phyloP scores from a whole-genome alignment of 2,329 filamentous ascomycete species.

The Aspergillus sp. region DNA sequence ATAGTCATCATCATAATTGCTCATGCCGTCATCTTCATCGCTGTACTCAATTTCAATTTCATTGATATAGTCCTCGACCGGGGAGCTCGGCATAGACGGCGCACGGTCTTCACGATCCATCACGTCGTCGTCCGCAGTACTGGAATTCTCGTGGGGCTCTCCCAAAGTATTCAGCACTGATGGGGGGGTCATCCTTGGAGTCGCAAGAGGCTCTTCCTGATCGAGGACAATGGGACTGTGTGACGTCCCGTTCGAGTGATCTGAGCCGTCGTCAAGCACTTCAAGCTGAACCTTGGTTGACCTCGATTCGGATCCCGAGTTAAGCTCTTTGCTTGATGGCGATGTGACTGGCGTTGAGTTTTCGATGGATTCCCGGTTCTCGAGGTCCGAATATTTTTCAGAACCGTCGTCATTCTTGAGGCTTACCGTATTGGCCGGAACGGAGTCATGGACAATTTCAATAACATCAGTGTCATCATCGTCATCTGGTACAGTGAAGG shows the following conservation, averaged over 20 bases:
- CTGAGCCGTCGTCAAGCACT: background rate
- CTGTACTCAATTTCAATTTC: background rate
- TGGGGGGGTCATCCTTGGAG: conserved; percentile 17
- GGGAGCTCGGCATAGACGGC: background rate
- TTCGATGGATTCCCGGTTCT: conserved; percentile 13
- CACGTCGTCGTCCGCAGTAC: background rate
- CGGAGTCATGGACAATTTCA: conserved; percentile 1
- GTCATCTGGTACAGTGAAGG: conserved; percentile 35
- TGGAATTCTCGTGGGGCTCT: background rate
- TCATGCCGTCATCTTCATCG: conserved; percentile 4
- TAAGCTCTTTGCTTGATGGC: conserved; percentile 9
- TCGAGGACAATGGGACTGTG: conserved; percentile 12
- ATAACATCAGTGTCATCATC: conserved; percentile 30
- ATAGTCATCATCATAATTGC: conserved; percentile 6
- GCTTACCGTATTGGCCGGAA: background rate
- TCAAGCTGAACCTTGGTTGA: background rate
- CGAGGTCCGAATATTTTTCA: conserved; percentile 5
- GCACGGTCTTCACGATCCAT: background rate
- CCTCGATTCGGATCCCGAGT: background rate
- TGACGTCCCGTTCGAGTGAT: conserved; percentile 1
- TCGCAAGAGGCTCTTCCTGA: conserved; percentile 12
- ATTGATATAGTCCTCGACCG: conserved; percentile 1
- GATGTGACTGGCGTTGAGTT: conserved; percentile 18
- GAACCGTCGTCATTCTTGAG: background rate
- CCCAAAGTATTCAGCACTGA: conserved; percentile 1